Base-by-base conservation (phyloP, 2,329 filamentous ascomycete species). In the Pseudopithomyces maydicus region DNA sequence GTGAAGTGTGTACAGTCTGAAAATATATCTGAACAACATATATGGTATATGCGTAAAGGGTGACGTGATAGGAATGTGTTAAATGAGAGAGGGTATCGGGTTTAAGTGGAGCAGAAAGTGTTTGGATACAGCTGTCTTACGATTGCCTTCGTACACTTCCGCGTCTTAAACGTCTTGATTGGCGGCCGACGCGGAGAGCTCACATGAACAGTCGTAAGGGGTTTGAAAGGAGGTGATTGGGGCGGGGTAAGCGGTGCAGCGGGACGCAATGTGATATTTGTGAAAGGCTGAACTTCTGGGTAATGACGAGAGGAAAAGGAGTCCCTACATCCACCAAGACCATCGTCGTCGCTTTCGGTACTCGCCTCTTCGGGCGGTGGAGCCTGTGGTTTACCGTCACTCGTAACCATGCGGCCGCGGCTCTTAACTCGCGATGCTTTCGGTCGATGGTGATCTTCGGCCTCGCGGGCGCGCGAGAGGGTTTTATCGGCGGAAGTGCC, bases 281-380 rank as follows among this genome's bases (percentile, higher is more conserved):
- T 59, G 44, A 67, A 55, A 45, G 62, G 54, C 54, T 67, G 64
- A 45, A 67, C 58, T 17, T 61, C 45, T 42, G 56, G 55, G 36
- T 67, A 57, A 55, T 62, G 54, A 57, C 64, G 62, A 63, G 67
- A 67, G 56, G 68, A 70, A 68, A 67, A 70, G 74, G 74, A 67
- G 53, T 66, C 61, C 74, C 64, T 86, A 97, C 93, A 97, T 77
- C 94, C 93, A 64, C 93, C 93, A 72, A 97, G 83, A 64, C 92
- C 91, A 70, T 97, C 93, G 76, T 93, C 90, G 69, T 96, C 92
- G 65, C 91, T 92, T 33, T 88, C 84, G 29, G 85, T 80, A 69
- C 89, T 90, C 10, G 42, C 47, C 70, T 89, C 92, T 66, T 93
- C 90, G 52, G 84, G 88, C 55, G 85, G 81, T 0, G 83, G 84